Percentiles rank a stretch among this genome's conserved stretches.
phyloP scores from a whole-genome alignment of 1,284 basidiomycete species.

The Apiotrichum brassicae region DNA sequence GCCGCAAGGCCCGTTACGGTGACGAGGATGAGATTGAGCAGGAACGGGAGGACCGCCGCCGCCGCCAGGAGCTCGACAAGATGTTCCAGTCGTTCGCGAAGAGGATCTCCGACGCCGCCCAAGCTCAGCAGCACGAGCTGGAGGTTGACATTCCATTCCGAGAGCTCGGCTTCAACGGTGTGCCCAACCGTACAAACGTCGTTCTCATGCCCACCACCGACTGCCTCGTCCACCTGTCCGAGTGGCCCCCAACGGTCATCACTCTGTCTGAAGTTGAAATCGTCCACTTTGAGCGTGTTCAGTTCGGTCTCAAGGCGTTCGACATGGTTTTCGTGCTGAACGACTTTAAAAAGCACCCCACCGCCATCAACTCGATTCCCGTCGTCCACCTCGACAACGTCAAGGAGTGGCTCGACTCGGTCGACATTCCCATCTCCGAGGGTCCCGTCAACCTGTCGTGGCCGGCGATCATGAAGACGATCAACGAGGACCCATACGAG shows the following conservation, averaged over 20 bases:
- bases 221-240: constrained; percentile 90
- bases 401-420: constrained; percentile 97
- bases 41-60: constrained; percentile 92
- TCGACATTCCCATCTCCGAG: constrained; percentile 93
- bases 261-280: constrained; percentile 93
- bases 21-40: constrained; percentile 99
- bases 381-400: constrained; percentile 84
- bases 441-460: constrained; percentile 97
- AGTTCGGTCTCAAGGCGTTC: constrained; percentile 94
- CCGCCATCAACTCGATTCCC: constrained; percentile 96
- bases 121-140: constrained; percentile 60
- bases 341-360: constrained; percentile 84
- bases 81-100: constrained; percentile 93
- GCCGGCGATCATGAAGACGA: constrained; percentile 95
- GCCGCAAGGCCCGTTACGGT: constrained; percentile 92
- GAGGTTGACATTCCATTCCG: constrained; percentile 96
- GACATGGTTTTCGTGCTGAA: constrained; percentile 95
- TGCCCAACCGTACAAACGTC: constrained; percentile 91
- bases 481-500: constrained; percentile 89
- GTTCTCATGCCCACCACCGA: constrained; percentile 94
- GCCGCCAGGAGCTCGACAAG: constrained; percentile 83
- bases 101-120: constrained; percentile 81
- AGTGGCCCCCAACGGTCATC: constrained; percentile 92
- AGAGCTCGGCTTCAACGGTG: constrained; percentile 94
- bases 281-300: constrained; percentile 92